Evolutionary conservation across 257 asterid species (phyloP).

Genomic region (Capsicum baccatum): DNA sequence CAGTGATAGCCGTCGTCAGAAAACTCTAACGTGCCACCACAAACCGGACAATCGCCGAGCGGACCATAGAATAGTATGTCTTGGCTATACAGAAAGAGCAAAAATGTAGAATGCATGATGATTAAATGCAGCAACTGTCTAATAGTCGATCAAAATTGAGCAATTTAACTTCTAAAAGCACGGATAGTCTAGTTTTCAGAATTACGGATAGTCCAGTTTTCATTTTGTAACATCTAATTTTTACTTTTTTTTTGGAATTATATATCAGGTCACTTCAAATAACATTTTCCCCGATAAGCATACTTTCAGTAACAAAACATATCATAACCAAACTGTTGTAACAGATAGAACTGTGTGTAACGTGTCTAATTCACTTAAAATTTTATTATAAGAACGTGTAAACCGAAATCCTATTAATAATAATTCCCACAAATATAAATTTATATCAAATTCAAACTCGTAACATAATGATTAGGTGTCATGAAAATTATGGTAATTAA

Average conservation of each 20-base stretch:
- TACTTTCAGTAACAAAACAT: neutral
- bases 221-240: too few species aligned
- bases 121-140: too few species aligned
- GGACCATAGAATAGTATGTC: conserved; percentile 80
- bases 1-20: conserved; percentile 50
- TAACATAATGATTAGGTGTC: neutral
- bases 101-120: too few species aligned
- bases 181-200: too few species aligned
- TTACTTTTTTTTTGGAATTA: too few species aligned
- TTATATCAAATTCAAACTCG: neutral
- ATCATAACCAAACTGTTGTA: neutral
- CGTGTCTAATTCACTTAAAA: neutral
- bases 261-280: neutral
- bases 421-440: neutral
- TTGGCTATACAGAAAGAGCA: conserved; percentile 45
- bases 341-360: neutral
- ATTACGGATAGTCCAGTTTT: too few species aligned
- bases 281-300: neutral
- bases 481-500: neutral
- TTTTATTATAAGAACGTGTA: neutral
- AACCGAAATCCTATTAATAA: neutral
- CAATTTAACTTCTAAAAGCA: too few species aligned
- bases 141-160: too few species aligned
- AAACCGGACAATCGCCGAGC: conserved; percentile 56
- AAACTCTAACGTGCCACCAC: conserved; percentile 52